These are phyloP conservation scores for Leucocoprinus leucothites DNA, from an alignment of 768 basidiomycete species.

Conservation along the genomic window DNA sequence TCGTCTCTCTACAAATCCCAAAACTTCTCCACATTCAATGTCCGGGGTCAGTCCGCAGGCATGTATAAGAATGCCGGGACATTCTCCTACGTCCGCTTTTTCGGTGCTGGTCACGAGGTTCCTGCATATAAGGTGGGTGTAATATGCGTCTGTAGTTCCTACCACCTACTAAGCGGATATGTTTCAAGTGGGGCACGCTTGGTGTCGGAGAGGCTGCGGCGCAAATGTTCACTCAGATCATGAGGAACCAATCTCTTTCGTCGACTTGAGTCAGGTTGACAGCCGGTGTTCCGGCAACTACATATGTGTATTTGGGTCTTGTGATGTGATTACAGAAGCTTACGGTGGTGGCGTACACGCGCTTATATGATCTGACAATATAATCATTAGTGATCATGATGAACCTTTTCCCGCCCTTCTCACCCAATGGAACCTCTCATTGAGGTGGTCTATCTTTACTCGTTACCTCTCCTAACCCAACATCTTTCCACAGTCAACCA, in stretches of 20 bases:
- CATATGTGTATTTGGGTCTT: no score
- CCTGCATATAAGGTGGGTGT: conserved; percentile 39
- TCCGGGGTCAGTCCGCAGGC: conserved; percentile 46
- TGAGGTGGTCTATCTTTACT: no score
- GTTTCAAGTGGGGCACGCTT: conserved; percentile 29
- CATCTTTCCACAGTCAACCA: no score
- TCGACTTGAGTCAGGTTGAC: conserved; percentile 3
- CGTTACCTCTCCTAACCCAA: no score
- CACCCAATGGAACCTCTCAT: no score
- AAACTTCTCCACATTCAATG: conserved; percentile 44
- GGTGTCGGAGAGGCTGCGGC: conserved; percentile 38
- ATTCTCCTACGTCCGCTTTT: conserved; percentile 52
- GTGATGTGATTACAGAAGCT: no score
- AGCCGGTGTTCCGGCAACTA: no score
- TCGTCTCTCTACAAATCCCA: conserved; percentile 38
- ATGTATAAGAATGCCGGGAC: conserved; percentile 58
- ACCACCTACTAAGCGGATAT: not conserved
- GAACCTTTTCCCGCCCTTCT: no score
- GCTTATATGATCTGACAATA: no score
- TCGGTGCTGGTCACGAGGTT: conserved; percentile 45
- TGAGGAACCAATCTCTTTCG: conserved; percentile 11
- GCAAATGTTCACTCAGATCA: conserved; percentile 41
- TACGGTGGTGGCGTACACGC: no score
- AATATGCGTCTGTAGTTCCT: not conserved
- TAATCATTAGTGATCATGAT: no score